Conservation (phyloP, 371 early-diverging fungal genomes). For the Mortierella sp. region DNA sequence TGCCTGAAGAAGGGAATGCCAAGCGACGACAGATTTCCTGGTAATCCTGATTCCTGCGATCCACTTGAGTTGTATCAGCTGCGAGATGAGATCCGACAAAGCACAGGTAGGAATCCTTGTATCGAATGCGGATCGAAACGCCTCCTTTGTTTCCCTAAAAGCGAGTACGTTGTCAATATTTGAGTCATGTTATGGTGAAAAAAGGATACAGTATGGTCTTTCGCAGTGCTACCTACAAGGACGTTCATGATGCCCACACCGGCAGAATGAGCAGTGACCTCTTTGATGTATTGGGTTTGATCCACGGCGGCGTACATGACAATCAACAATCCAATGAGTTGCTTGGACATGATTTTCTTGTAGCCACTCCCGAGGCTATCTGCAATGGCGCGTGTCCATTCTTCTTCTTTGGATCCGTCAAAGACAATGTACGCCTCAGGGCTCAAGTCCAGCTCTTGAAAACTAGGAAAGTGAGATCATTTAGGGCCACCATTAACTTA, state of each 20-base stretch:
- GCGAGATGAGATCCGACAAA: conserved; percentile 94
- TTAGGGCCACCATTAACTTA: background rate
- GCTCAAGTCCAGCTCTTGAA: conserved; percentile 93
- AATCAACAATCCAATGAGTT: conserved; percentile 90
- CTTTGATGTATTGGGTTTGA: conserved; percentile 68
- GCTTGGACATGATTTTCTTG: conserved; percentile 74
- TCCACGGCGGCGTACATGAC: conserved; percentile 81
- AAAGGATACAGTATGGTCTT: no score
- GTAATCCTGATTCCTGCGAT: conserved; percentile 92
- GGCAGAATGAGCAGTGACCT: conserved; percentile 70
- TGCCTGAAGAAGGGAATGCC: conserved; percentile 65
- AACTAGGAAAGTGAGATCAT: conserved; percentile 58
- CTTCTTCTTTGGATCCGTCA: conserved; percentile 82
- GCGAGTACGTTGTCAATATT: background rate
- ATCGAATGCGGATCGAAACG: conserved; percentile 82
- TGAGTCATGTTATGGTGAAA: background rate
- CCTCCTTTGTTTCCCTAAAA: conserved; percentile 96
- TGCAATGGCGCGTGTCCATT: conserved; percentile 86
- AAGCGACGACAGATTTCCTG: conserved; percentile 84
- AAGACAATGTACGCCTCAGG: conserved; percentile 88
- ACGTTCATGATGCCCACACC: conserved; percentile 88
- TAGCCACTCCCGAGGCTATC: conserved; percentile 67
- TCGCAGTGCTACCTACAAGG: conserved; percentile 66
- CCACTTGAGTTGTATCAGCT: conserved; percentile 84
- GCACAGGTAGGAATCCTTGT: conserved; percentile 86